Evolutionary conservation across 2,329 filamentous ascomycete genomes (phyloP), one percentile per base, ranked within the genome.

Genomic region (Chaetomiaceae sp.): DNA sequence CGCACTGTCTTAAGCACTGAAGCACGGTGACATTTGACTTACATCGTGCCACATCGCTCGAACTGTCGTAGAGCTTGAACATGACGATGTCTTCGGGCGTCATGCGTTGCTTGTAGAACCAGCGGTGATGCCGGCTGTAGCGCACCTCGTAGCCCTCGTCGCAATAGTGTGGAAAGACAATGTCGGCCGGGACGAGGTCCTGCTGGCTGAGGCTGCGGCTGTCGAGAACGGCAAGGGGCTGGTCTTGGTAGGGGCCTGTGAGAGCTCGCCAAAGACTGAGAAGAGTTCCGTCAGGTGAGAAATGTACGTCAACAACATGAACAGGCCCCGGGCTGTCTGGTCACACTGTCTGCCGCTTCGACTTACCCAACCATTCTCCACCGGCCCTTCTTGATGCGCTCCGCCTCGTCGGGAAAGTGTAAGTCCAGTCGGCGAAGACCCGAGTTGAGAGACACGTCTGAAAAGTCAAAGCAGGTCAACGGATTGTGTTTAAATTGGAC

Each of bases 31-130:
- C 25, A 5, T 6, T 30, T 14, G 16, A 49, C 41, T 23, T 20
- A 51, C 51, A 40, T 7, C 34, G 49, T 16, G 48, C 44, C 27
- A 46, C 51, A 27, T 30, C 44, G 2, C 19, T 23, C 17, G 43
- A 21, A 42, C 38, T 56, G 30, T 54, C 54, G 14, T 30, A 54
- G 5, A 56, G 48, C 25, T 56, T 54, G 45, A 56, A 56, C 7
- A 54, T 23, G n/a, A 54, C 37, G 40, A 42, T 48, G 21, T 56
- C 51, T 9, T 49, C 44, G 12, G 27, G 34, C n/a, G 25, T 56
- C 54, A 27, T 45, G 23, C 31, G 9, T 19, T 43, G 49, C 50
- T 46, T 46, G 25, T 56, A 56, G 31, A 56, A 52, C 54, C 54
- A 56, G 7, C 51, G 40, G 27, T 56, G 51, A 2, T 37, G 25